Conservation (phyloP, 2,329 filamentous ascomycete species). For the Cladosporium colombiae region DNA sequence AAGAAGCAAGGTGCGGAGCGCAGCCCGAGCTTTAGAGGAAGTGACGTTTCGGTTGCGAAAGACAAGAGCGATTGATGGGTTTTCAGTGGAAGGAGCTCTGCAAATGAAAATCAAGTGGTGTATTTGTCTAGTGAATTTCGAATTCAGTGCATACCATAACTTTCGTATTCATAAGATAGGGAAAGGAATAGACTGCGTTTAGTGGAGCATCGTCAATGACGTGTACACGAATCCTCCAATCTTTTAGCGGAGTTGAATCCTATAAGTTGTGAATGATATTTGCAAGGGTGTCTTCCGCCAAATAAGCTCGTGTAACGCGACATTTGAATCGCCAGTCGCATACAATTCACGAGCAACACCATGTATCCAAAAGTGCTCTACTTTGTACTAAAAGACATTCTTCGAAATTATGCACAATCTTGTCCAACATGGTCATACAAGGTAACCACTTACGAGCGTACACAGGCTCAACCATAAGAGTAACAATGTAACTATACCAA, state of each 20-base stretch:
- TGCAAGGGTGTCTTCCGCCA: background rate
- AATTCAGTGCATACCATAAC: background rate
- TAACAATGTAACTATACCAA: background rate
- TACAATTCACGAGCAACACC: background rate
- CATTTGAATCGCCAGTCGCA: background rate
- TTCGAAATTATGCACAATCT: background rate
- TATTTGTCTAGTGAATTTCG: background rate
- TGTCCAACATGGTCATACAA: too few relatives aligned
- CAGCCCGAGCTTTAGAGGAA: background rate
- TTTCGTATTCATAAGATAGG: background rate
- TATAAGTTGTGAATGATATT: constrained; percentile 1
- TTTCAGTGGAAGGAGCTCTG: background rate
- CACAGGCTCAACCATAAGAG: background rate
- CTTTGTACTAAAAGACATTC: background rate
- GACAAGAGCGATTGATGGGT: background rate
- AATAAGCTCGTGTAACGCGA: background rate
- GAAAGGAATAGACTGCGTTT: too few relatives aligned
- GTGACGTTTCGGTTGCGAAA: background rate
- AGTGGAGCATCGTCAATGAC: constrained; percentile 2
- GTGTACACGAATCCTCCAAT: constrained; percentile 4
- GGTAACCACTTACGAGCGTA: too few relatives aligned
- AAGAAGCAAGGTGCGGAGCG: background rate
- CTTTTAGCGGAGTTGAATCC: background rate
- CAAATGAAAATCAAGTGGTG: background rate
- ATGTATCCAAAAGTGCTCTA: background rate